A percentile compares a stretch with the other conserved stretches of the same genome.
Evolutionary conservation across 2,329 filamentous ascomycete species (phyloP).

Genomic region (Thermomyces lanuginosus): DNA sequence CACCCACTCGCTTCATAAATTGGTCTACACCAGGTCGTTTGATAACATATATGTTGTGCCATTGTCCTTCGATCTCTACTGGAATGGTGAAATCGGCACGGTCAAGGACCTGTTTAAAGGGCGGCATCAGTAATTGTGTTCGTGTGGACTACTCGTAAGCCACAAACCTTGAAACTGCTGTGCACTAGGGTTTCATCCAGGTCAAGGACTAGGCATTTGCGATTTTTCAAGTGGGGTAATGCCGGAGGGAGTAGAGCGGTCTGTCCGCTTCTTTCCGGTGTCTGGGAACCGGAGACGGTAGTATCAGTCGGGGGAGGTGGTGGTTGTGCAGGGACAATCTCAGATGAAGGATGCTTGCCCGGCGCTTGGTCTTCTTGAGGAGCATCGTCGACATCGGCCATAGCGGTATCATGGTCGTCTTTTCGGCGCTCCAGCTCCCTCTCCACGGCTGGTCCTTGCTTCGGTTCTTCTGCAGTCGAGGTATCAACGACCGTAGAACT

Average conservation of each 20-base stretch:
- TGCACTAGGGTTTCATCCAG: slow-evolving; percentile 94
- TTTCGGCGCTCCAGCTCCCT: slow-evolving; percentile 5
- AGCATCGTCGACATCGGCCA: slow-evolving; percentile 39
- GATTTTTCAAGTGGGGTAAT: slow-evolving; percentile 60
- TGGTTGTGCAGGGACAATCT: slow-evolving; percentile 26
- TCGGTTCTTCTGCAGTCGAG: slow-evolving; percentile 2
- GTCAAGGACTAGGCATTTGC: slow-evolving; percentile 90
- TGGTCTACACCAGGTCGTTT: slow-evolving; percentile 97
- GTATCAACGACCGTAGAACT: neutral
- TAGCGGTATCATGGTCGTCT: slow-evolving; percentile 42
- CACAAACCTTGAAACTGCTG: slow-evolving; percentile 86
- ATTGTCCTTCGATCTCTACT: slow-evolving; percentile 96
- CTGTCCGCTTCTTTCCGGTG: slow-evolving; percentile 32
- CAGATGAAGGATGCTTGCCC: slow-evolving; percentile 23
- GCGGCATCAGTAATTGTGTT: too few relatives aligned
- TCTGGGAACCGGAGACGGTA: slow-evolving; percentile 40
- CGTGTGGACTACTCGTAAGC: neutral
- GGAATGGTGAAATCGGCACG: slow-evolving; percentile 98
- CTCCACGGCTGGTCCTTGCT: slow-evolving; percentile 2
- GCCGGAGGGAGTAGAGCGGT: slow-evolving; percentile 70
- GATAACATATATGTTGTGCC: slow-evolving; percentile 98
- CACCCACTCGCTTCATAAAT: slow-evolving; percentile 96
- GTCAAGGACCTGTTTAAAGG: slow-evolving; percentile 65
- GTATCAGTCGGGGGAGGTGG: slow-evolving; percentile 30
- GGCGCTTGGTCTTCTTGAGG: slow-evolving; percentile 37